A percentile compares a stretch with the other conserved stretches of the same genome.
phyloP scores from a whole-genome alignment of 257 asterid genomes.

The Rhazya stricta region DNA sequence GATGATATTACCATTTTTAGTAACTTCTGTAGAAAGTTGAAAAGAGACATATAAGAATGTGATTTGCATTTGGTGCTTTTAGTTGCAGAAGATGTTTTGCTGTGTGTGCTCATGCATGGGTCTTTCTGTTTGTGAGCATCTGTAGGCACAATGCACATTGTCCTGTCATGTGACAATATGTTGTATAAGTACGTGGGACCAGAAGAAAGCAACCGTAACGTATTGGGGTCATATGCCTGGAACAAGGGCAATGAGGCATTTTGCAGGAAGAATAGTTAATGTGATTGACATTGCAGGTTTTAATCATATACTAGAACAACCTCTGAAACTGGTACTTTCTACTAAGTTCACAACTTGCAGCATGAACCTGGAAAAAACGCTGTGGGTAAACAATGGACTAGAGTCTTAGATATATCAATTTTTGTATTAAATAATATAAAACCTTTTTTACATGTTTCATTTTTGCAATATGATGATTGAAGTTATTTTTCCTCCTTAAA shows the following conservation, averaged over 20 bases:
- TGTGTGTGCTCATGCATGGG: background rate
- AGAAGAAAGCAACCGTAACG: too few relatives aligned
- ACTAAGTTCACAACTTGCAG: background rate
- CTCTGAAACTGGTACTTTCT: background rate
- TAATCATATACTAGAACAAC: background rate
- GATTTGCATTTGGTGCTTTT: background rate
- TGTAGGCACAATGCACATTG: background rate
- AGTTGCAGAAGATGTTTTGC: background rate
- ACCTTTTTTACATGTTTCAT: constrained; percentile 2
- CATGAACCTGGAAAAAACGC: background rate
- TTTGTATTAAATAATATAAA: background rate
- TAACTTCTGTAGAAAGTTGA: background rate
- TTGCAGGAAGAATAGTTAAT: background rate
- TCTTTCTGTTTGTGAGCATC: background rate
- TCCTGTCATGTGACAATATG: background rate
- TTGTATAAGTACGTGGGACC: background rate
- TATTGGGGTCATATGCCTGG: too few relatives aligned
- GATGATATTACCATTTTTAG: background rate
- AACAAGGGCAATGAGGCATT: background rate
- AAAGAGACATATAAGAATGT: background rate
- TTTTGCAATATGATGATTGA: background rate
- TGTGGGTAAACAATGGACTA: background rate
- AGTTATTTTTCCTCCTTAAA: background rate
- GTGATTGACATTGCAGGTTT: background rate
- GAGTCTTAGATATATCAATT: background rate